Evolutionary conservation across 371 early-diverging fungal genomes (phyloP), one percentile per base, ranked within the genome.

Genomic region (Mortierella polycephala): DNA sequence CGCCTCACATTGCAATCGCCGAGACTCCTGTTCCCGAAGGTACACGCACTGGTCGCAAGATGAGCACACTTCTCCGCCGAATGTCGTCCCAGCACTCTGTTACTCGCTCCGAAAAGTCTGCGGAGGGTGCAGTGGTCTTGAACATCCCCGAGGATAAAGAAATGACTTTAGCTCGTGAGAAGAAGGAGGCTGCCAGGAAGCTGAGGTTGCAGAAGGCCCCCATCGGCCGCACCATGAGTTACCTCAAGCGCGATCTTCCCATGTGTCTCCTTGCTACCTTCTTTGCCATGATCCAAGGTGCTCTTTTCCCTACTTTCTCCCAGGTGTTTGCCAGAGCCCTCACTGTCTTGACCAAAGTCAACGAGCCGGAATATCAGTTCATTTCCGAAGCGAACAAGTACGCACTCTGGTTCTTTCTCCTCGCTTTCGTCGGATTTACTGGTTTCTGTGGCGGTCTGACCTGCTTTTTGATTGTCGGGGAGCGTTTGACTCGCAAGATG

Each of bases 341-440:
- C 77, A 54, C 71, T 56, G 20, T 83, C 62, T 62, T 74, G 20
- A 2, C 45, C 13, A 0, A 53, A 0, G 23, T 50, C 23, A 13
- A 51, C 23, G 8, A 75, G 51, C 81, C 80, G 67, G 85, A 75
- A 30, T 21, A 57, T 67, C 62, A 82, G 46, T 66, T 65, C 57
- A 71, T 57, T 57, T 57, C 64, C 49, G 39, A 67, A 56, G 47
- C 82, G 68, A 74, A 77, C 71, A 41, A 53, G 50, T 80, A 64
- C 44, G 54, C 81, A 3, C 63, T 68, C 51, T 18, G 87, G 92
- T 98, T 96, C 71, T 51, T 96, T 6, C 75, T 92, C 54, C 91
- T 96, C 7, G 91, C 95, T 57, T 75, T 95, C 39, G 83, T 96
- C 55, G 97, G 94, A 39, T 96, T 97, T 63, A 60, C 80, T 46